Base-by-base conservation (phyloP, 768 basidiomycete genomes). In the Pulveroboletus sp. region DNA sequence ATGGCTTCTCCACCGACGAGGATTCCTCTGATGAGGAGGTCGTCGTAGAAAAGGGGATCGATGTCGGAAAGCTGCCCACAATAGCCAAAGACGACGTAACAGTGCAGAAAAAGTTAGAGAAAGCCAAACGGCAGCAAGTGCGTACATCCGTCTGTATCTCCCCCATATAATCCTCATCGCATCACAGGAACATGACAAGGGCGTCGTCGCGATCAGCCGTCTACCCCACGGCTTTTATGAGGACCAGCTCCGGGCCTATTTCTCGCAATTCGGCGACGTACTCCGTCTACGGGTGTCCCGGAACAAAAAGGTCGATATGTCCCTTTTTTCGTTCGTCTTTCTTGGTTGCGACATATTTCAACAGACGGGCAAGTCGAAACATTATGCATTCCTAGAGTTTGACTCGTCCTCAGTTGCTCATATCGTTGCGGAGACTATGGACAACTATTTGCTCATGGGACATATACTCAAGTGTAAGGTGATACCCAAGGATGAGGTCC, bases 141-240 rank as follows among this genome's bases (percentile, higher is more conserved):
- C 51, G 86, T 51, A 16, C 19, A 13, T 14, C 30, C 16, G 11
- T 17, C 31, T 11, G 16, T 20, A 10, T n/a, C 13, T 1, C 14
- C 10, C 30, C 37, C n/a, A 14, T 4, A 8, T 13, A 13, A n/a
- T 22, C 29, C 54, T 49, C 48, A 48, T 20, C 27, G 13, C 31
- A 31, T 22, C 34, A 26, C 44, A 54, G 58, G 84, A 82, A 73
- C 74, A 75, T 55, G 83, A 91, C 57, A 80, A 79, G 35, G 96
- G 96, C 22, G 92, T 94, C 0, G 63, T 99, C 19, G 93, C 82
- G 73, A 76, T 99, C 46, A 86, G 93, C 14, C 85, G 93, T 51
- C 78, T 99, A 46, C 96, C 96, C 2, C 93, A 97, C 59, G 96
- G 96, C 19, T 98, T 99, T 71, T 95, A 92, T 70, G 96, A 99